phyloP scores from a whole-genome alignment of 2,329 filamentous ascomycete genomes.

The Aurifilum marmelostoma region DNA sequence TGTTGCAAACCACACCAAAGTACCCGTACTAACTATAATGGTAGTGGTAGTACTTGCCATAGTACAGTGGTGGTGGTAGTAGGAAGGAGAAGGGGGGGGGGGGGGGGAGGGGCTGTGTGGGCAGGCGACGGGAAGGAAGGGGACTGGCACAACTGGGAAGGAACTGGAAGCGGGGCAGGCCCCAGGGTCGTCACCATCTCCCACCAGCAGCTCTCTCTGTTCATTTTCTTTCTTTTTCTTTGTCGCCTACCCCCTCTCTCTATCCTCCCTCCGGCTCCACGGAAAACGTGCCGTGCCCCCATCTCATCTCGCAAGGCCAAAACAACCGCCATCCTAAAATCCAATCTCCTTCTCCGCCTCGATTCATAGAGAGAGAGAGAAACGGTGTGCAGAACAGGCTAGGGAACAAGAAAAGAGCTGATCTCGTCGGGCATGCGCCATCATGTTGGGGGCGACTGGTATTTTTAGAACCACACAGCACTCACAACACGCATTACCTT shows the following conservation, averaged over 20 bases:
- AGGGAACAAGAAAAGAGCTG: background rate
- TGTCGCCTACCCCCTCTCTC: background rate
- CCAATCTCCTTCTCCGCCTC: background rate
- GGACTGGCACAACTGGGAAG: background rate
- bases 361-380: background rate
- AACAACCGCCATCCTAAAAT: background rate
- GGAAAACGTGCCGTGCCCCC: slow-evolving; percentile 7
- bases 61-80: background rate
- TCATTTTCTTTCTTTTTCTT: background rate
- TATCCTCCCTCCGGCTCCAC: slow-evolving; percentile 4
- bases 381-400: background rate
- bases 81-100: background rate
- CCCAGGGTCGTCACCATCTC: background rate
- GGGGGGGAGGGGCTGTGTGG: background rate
- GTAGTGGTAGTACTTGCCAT: background rate
- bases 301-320: background rate
- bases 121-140: background rate
- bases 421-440: background rate
- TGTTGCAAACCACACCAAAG: background rate
- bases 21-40: background rate
- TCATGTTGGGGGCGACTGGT: background rate
- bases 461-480: background rate
- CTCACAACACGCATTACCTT: background rate
- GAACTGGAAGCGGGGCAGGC: background rate
- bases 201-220: background rate